These are phyloP conservation scores for Yueomyces sp. DNA, from an alignment of 805 yeast species.

Conservation along the genomic window DNA sequence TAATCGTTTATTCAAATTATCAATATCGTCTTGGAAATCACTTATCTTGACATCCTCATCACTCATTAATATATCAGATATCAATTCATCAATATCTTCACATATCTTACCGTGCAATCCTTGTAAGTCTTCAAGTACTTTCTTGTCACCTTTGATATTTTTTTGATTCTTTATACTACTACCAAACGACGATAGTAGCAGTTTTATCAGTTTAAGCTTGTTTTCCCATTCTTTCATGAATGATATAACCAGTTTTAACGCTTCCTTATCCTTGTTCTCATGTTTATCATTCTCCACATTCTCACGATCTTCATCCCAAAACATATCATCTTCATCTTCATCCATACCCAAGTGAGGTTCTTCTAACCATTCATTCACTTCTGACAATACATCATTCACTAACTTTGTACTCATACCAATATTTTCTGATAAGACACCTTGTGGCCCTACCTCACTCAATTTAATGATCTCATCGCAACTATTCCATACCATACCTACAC, in stretches of 20 bases:
- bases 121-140: conserved; percentile 35
- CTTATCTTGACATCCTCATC: conserved; percentile 23
- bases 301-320: conserved; percentile 20
- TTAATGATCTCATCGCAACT: conserved; percentile 37
- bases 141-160: conserved; percentile 19
- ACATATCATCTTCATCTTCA: conserved; percentile 19
- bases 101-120: conserved; percentile 30
- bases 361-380: conserved; percentile 56
- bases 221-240: conserved; percentile 36
- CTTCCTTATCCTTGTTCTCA: conserved; percentile 22
- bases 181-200: conserved; percentile 42
- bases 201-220: conserved; percentile 35
- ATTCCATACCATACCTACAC: conserved; percentile 65
- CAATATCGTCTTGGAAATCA: conserved; percentile 17
- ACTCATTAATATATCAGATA: conserved; percentile 39
- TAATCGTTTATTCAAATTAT: conserved; percentile 12
- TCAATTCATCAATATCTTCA: conserved; percentile 40
- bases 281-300: conserved; percentile 18
- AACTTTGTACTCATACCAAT: conserved; percentile 26
- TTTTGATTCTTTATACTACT: conserved; percentile 38
- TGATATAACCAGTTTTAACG: conserved; percentile 19
- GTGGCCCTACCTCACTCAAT: conserved; percentile 34
- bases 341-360: conserved; percentile 38
- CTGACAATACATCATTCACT: conserved; percentile 51
- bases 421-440: conserved; percentile 37